Percentiles rank a stretch among this genome's conserved stretches.
These are phyloP conservation scores for Dalechampia spathulata DNA, from an alignment of 441 rosid species.

Conservation along the genomic window DNA sequence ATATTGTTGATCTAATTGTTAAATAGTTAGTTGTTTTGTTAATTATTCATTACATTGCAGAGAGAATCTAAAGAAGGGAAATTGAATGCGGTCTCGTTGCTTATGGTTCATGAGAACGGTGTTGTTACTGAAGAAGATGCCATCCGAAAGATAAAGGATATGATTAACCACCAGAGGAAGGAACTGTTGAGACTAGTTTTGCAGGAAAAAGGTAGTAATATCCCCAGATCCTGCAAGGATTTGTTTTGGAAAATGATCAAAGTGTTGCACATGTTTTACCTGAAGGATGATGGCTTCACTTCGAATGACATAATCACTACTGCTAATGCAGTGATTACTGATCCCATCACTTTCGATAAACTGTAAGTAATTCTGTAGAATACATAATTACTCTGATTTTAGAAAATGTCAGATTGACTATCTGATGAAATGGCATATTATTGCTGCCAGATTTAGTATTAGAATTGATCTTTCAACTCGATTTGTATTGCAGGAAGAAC, in stretches of 20 bases:
- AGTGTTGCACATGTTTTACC: constrained; percentile 61
- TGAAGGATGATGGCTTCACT: constrained; percentile 71
- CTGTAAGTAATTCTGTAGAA: constrained; percentile 3
- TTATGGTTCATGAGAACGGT: constrained; percentile 29
- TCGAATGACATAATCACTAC: constrained; percentile 34
- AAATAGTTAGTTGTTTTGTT: background rate
- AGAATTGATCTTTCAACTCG: too few relatives aligned
- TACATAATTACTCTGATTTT: too few relatives aligned
- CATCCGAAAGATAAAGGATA: constrained; percentile 22
- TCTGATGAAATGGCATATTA: too few relatives aligned
- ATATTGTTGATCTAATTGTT: background rate
- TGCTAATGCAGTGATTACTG: constrained; percentile 40
- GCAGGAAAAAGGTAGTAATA: constrained; percentile 36
- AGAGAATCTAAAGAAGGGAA: constrained; percentile 65
- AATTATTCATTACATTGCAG: constrained; percentile 25
- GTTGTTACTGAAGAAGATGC: constrained; percentile 35
- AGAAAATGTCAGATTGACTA: too few relatives aligned
- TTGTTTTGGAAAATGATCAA: constrained; percentile 72
- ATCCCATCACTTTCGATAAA: constrained; percentile 29
- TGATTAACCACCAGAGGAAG: constrained; percentile 30
- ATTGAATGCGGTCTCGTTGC: constrained; percentile 51
- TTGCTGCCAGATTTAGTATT: too few relatives aligned
- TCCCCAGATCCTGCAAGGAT: constrained; percentile 69
- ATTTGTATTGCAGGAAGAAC: too few relatives aligned
- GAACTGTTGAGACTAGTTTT: constrained; percentile 47